phyloP scores from a whole-genome alignment of 352 stramenopile species.

The Globisporangium uncinulatum region DNA sequence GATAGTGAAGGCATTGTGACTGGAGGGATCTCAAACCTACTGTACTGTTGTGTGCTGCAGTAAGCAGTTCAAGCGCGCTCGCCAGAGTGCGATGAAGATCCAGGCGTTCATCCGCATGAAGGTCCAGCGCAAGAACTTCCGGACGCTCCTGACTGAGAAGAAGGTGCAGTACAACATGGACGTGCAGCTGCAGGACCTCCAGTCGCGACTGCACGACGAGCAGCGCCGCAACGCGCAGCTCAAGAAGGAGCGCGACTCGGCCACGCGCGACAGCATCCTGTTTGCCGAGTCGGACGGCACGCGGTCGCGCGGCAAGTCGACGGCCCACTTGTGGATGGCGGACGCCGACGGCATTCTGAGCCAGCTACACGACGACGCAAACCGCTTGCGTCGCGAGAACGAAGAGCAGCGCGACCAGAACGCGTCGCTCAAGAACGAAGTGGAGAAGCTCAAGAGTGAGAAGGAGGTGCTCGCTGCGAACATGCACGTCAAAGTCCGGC shows the following conservation, averaged over 20 bases:
- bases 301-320: conserved; percentile 34
- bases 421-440: conserved; percentile 55
- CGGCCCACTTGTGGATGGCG: conserved; percentile 66
- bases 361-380: conserved; percentile 72
- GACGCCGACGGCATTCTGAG: conserved; percentile 82
- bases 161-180: conserved; percentile 82
- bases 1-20: no score
- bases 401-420: conserved; percentile 73
- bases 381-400: conserved; percentile 69
- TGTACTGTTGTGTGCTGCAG: conserved; percentile 4
- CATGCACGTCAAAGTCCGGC: conserved; percentile 70
- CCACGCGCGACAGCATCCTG: conserved; percentile 23
- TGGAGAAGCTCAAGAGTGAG: conserved; percentile 74
- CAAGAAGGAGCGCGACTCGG: conserved; percentile 42
- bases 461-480: conserved; percentile 72
- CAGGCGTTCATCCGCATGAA: conserved; percentile 80
- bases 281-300: background rate
- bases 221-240: conserved; percentile 69
- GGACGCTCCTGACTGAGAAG: conserved; percentile 67
- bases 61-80: conserved; percentile 54
- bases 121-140: conserved; percentile 73
- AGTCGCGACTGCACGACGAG: conserved; percentile 74
- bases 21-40: no score
- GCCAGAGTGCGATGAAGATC: conserved; percentile 63
- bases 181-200: conserved; percentile 74